Base-by-base conservation (phyloP, 2,329 filamentous ascomycete species). In the Volutella citrinella region DNA sequence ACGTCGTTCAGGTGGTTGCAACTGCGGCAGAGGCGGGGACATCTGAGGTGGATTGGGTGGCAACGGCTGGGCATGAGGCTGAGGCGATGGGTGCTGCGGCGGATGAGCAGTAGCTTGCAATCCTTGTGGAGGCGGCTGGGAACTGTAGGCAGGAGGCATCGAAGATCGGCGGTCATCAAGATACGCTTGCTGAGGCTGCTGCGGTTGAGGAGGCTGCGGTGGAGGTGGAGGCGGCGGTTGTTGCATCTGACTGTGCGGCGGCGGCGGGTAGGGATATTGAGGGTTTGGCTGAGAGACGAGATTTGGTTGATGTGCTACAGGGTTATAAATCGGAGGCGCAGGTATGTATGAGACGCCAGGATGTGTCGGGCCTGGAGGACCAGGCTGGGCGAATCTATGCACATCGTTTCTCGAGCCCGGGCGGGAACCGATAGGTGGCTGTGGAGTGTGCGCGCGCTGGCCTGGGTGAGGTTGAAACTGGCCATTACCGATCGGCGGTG, bases 281-380 rank as follows among this genome's bases (percentile, higher is more conserved):
- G 37, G 43, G 19, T 32, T 35, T 21, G 43, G 36, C 27, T 51
- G 47, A 24, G 48, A 43, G 40, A 55, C 40, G 34, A 56, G 31
- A 27, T 35, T 12, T 10, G 45, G 34, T 18, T 46, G 38, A 49
- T 59, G 19, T 46, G 52, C 69, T 65, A 66, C 52, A 36, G 66
- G 80, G 52, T 88, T 87, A 63, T 95, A 95, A 49, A 95, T 87
- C 20, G 85, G 79, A 23, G 86, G 86, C 44, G 93, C 89, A 4
- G 86, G 81, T 71, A 94, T 87, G 57, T 89, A 96, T 5, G 84
- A 77, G 60, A 86, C 95, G 34, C 78, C 86, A 53, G 54, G 54
- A 40, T 64, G 61, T 18, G 72, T 70, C 20, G 74, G 75, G 29
- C 81, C 81, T 18, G 79, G 70, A n/a, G 57, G 72, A 19, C 57